Conservation (phyloP, 352 stramenopile genomes). For the Thraustochytrium sp. region DNA sequence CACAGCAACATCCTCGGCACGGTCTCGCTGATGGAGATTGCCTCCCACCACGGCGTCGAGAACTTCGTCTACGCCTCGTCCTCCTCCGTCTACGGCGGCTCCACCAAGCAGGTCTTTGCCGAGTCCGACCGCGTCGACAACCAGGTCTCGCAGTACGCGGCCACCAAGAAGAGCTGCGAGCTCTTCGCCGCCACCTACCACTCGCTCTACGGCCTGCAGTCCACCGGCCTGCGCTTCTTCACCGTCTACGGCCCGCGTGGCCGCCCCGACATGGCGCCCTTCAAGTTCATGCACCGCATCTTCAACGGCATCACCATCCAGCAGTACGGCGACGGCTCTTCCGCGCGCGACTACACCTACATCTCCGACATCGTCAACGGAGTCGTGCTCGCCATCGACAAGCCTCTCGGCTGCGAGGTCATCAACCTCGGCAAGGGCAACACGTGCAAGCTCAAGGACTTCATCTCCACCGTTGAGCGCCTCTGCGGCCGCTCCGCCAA, state of each 20-base stretch:
- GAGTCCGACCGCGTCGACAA: constrained; percentile 61
- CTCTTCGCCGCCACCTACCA: constrained; percentile 94
- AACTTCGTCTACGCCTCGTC: constrained; percentile 94
- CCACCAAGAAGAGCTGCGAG: constrained; percentile 94
- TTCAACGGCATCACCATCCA: constrained; percentile 81
- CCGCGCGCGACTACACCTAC: constrained; percentile 93
- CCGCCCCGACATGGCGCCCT: constrained; percentile 94
- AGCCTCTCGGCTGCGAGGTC: constrained; percentile 79
- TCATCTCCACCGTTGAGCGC: constrained; percentile 89
- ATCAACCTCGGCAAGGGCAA: constrained; percentile 93
- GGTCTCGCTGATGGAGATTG: constrained; percentile 84
- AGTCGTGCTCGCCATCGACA: constrained; percentile 68
- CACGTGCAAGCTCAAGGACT: constrained; percentile 82
- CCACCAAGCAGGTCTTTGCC: constrained; percentile 79
- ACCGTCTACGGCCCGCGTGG: constrained; percentile 93
- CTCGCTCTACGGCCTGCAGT: constrained; percentile 88
- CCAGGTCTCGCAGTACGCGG: constrained; percentile 91
- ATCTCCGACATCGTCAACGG: constrained; percentile 96
- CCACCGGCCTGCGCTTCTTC: constrained; percentile 94
- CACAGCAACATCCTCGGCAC: constrained; percentile 91
- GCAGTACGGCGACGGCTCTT: constrained; percentile 91
- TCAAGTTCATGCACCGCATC: constrained; percentile 96
- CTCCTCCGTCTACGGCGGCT: constrained; percentile 89
- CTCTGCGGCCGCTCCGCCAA: constrained; percentile 84
- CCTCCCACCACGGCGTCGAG: constrained; percentile 71